A percentile compares a stretch with the other conserved stretches of the same genome.
These are phyloP conservation scores for Solanum infundibuliforme DNA, from an alignment of 257 asterid species.

Conservation along the genomic window DNA sequence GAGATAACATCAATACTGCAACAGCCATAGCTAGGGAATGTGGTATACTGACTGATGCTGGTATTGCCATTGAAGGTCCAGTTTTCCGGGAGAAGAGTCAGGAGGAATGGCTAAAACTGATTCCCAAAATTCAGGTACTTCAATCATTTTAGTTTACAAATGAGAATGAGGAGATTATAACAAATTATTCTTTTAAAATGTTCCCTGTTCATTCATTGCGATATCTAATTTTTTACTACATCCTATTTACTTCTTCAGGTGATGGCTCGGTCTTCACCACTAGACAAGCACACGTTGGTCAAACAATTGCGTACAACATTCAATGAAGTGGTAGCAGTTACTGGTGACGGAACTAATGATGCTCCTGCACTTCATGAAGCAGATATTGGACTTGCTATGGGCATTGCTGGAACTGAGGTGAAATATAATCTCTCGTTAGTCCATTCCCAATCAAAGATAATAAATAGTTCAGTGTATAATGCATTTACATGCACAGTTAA, in stretches of 20 bases:
- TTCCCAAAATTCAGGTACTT: conserved; percentile 10
- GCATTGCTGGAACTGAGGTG: conserved; percentile 26
- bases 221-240: no score
- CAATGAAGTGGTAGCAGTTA: conserved; percentile 25
- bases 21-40: conserved; percentile 15
- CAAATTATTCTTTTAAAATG: no score
- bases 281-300: conserved; percentile 12
- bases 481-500: no score
- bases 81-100: conserved; percentile 9
- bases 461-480: no score
- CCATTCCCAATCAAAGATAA: no score
- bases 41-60: conserved; percentile 11
- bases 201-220: no score
- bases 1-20: conserved; percentile 15
- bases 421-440: not conserved
- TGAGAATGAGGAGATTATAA: no score
- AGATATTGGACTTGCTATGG: conserved; percentile 27
- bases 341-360: conserved; percentile 30
- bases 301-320: conserved; percentile 5
- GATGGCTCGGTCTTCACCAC: conserved; percentile 12
- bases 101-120: conserved; percentile 3
- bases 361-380: conserved; percentile 27
- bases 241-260: conserved; percentile 1
- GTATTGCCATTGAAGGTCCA: conserved; percentile 11
- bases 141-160: not conserved